Evolutionary conservation across 2,329 filamentous ascomycete species (phyloP).

Genomic region (Trichophyton verrucosum): DNA sequence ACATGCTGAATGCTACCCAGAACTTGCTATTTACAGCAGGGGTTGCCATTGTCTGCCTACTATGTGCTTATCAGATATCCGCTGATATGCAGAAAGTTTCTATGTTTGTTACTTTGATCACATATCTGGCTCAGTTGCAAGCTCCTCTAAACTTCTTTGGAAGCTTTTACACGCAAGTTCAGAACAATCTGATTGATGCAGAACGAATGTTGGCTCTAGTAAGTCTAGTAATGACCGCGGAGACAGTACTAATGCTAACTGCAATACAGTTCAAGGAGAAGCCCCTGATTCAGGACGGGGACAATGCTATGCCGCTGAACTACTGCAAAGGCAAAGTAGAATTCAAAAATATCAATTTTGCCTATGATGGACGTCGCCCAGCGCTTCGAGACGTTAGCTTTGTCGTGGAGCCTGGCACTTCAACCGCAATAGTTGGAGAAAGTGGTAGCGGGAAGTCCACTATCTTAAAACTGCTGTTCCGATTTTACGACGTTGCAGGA

Average conservation of each 20-base stretch:
- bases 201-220: constrained; percentile 45
- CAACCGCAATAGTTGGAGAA: constrained; percentile 45
- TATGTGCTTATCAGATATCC: constrained; percentile 58
- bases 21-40: constrained; percentile 53
- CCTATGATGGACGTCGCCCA: not conserved
- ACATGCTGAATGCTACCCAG: constrained; percentile 49
- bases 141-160: constrained; percentile 59
- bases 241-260: not conserved
- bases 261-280: not conserved
- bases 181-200: constrained; percentile 46
- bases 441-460: constrained; percentile 54
- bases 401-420: constrained; percentile 32
- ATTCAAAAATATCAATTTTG: not conserved
- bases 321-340: not conserved
- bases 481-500: constrained; percentile 57
- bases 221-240: constrained; percentile 19
- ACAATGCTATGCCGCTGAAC: not conserved
- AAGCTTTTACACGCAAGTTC: constrained; percentile 44
- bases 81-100: constrained; percentile 49
- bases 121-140: constrained; percentile 63
- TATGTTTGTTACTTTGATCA: constrained; percentile 57
- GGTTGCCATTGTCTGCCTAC: constrained; percentile 55
- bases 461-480: constrained; percentile 49
- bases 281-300: not conserved
- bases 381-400: not conserved